phyloP scores from a whole-genome alignment of 768 basidiomycete genomes.

The Mycena venus region DNA sequence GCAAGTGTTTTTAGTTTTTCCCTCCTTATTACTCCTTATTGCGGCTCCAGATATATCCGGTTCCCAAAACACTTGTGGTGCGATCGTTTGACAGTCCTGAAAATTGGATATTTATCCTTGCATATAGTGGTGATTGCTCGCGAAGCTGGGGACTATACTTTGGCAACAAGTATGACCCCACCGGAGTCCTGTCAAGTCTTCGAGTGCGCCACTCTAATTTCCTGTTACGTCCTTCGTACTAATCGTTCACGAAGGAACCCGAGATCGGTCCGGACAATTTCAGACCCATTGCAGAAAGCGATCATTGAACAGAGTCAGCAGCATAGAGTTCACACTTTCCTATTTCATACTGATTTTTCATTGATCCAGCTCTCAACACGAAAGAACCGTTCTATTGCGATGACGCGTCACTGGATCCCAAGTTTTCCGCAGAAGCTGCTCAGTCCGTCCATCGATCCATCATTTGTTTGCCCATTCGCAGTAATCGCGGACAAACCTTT shows the following conservation, averaged over 20 bases:
- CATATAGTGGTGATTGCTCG: constrained; percentile 71
- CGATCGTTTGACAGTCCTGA: no score
- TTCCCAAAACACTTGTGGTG: constrained; percentile 75
- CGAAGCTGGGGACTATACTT: constrained; percentile 78
- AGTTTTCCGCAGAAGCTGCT: constrained; percentile 77
- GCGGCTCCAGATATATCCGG: constrained; percentile 68
- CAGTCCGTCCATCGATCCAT: constrained; percentile 73
- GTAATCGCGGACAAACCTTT: constrained; percentile 82
- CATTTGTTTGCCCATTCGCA: constrained; percentile 79
- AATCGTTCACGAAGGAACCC: constrained; percentile 60
- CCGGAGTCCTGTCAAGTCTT: constrained; percentile 76
- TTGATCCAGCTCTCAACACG: constrained; percentile 68
- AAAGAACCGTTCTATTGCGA: constrained; percentile 73
- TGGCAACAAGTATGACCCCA: constrained; percentile 74
- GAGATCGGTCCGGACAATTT: constrained; percentile 68
- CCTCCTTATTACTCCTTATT: constrained; percentile 1
- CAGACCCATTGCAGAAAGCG: constrained; percentile 74
- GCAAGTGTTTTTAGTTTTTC: constrained; percentile 49
- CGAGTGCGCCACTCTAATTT: constrained; percentile 60
- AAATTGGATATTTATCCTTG: not conserved
- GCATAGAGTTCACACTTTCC: no score
- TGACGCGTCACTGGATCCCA: constrained; percentile 74
- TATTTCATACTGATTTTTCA: not conserved
- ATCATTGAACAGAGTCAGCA: constrained; percentile 75
- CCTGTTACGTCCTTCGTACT: not conserved